Conservation (phyloP, 169 alveolate species). For the Plasmodium gonderi region DNA sequence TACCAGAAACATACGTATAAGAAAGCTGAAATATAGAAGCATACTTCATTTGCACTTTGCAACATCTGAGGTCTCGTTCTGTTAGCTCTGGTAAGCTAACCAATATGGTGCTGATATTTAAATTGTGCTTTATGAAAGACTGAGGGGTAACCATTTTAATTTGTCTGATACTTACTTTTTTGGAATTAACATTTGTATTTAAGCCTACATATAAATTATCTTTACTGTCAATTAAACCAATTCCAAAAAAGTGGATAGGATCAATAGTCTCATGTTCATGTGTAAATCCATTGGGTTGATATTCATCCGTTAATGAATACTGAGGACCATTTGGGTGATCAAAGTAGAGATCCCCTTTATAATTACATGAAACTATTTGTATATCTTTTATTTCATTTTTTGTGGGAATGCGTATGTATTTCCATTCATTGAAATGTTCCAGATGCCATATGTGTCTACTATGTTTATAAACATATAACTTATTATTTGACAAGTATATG, state of each 20-base stretch:
- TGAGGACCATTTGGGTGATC: background rate
- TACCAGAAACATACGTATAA: background rate
- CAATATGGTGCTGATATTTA: background rate
- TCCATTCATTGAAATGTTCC: slow-evolving; percentile 58
- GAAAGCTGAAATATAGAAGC: slow-evolving; percentile 23
- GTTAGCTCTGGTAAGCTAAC: slow-evolving; percentile 53
- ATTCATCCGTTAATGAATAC: background rate
- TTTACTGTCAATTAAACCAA: slow-evolving; percentile 26
- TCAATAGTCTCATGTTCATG: slow-evolving; percentile 2
- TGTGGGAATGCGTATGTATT: slow-evolving; percentile 9
- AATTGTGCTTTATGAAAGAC: background rate
- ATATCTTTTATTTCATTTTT: slow-evolving; percentile 26
- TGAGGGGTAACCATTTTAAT: slow-evolving; percentile 23
- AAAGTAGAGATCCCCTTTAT: slow-evolving; percentile 38
- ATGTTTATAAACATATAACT: slow-evolving; percentile 33
- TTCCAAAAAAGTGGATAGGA: slow-evolving; percentile 29
- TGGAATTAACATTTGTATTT: background rate
- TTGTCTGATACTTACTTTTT: slow-evolving; percentile 1
- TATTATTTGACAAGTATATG: slow-evolving; percentile 32
- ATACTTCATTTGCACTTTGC: background rate
- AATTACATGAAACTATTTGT: slow-evolving; percentile 48
- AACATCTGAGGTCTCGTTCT: background rate
- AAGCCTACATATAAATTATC: slow-evolving; percentile 32
- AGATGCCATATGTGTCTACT: slow-evolving; percentile 15
- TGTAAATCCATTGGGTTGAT: background rate